Conservation (phyloP, 164 flowering plant species). For the Vitis rupestris region DNA sequence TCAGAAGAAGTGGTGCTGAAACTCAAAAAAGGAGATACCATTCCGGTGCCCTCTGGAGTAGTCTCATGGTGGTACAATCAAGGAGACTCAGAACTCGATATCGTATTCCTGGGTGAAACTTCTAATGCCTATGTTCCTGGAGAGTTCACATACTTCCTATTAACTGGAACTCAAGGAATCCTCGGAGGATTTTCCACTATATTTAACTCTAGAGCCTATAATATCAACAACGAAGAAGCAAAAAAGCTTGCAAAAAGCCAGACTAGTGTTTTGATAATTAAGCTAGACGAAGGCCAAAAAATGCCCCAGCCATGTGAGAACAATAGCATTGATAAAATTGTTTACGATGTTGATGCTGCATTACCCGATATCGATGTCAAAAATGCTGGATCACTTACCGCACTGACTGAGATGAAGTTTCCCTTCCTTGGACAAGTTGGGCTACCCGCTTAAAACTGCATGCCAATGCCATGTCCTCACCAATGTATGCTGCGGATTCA, state of each 20-base stretch:
- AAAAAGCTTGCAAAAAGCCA: conserved; percentile 23
- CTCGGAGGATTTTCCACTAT: conserved; percentile 24
- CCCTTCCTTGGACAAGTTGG: conserved; percentile 26
- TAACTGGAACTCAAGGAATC: conserved; percentile 21
- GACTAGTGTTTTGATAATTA: conserved; percentile 17
- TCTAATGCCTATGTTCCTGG: conserved; percentile 25
- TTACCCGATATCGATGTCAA: conserved; percentile 9
- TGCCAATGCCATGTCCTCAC: conserved; percentile 18
- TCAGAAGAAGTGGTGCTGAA: conserved; percentile 24
- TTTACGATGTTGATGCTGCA: conserved; percentile 2
- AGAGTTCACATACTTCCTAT: conserved; percentile 26
- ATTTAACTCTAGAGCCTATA: conserved; percentile 11
- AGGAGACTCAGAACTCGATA: conserved; percentile 25
- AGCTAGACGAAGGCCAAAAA: conserved; percentile 12
- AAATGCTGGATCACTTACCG: conserved; percentile 2
- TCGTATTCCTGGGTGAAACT: conserved; percentile 32
- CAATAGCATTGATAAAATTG: neutral
- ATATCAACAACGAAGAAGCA: conserved; percentile 10
- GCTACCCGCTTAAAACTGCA: conserved; percentile 21
- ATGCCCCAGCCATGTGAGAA: conserved; percentile 15
- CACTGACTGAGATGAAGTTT: conserved; percentile 13
- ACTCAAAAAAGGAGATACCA: conserved; percentile 27
- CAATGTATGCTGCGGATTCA: conserved; percentile 14
- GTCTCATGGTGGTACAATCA: conserved; percentile 42
- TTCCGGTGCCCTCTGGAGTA: conserved; percentile 24